Evolutionary conservation across 805 yeast genomes (phyloP), one percentile per base, ranked within the genome.

Genomic region (Pichia heedii): DNA sequence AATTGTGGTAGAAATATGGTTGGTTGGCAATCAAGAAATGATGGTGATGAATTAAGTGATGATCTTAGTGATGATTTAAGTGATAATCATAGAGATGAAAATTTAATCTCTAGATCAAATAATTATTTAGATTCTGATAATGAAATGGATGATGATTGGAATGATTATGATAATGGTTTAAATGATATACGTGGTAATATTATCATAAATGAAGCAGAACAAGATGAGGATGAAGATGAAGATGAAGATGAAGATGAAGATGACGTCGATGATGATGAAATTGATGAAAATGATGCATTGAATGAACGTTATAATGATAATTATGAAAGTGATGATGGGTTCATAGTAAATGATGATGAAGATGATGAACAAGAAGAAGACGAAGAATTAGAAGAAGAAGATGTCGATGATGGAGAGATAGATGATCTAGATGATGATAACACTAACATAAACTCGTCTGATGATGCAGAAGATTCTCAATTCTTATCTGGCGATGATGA

Each of bases 1-100:
- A 82, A 83, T 53, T 84, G 93, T 59, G 81, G 82, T 5, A 63
- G 75, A 45, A 57, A 76, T 27, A 70, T 81, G 42, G 45, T 56
- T 1, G 48, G 50, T 10, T 50, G 52, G 50, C 44, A 49, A 26
- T 39, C 38, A 26, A 34, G 51, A 37, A 33, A 30, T 10, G 52
- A 51, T 33, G 50, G 42, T 12, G 45, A 45, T 42, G 42, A 47
- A 20, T 39, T 46, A 20, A 44, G 39, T 38, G 38, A 22, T 13
- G 48, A 43, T 15, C 47, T 42, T 3, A 44, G 46, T 19, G 44
- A 40, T 20, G 49, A 41, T 18, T 34, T 26, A 5, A 42, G 40
- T 8, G 38, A 36, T 13, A 37, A 40, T 7, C 32, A 36, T 12
- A 37, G 18, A 22, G 40, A 35, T 15, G 34, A 11, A 32, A 39